These are phyloP conservation scores for Nakazawaea ambrosiae DNA, from an alignment of 805 yeast species.

Conservation along the genomic window DNA sequence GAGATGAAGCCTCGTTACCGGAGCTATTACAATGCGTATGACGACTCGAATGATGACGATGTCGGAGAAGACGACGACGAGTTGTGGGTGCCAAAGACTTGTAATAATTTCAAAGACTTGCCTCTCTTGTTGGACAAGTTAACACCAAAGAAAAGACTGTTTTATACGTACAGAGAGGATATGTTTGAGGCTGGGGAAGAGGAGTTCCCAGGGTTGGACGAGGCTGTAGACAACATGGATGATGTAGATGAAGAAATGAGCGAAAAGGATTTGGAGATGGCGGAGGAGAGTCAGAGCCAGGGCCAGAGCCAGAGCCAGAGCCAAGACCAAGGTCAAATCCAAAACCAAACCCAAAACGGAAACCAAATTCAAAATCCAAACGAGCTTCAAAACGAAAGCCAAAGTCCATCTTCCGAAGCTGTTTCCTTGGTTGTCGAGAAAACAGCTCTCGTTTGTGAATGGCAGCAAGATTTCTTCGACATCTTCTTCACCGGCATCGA, in stretches of 20 bases:
- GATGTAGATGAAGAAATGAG: constrained; percentile 3
- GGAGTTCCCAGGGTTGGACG: constrained; percentile 5
- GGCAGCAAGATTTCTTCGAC: constrained; percentile 44
- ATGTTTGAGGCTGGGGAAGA: constrained; percentile 1
- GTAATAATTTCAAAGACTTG: constrained; percentile 32
- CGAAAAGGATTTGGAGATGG: not conserved
- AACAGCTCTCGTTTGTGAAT: constrained; percentile 55
- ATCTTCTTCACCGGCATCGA: constrained; percentile 45
- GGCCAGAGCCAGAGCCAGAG: not conserved
- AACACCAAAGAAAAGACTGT: constrained; percentile 19
- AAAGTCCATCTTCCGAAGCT: constrained; percentile 1
- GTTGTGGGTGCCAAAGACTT: constrained; percentile 38
- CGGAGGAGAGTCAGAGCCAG: not conserved
- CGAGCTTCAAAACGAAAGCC: not conserved
- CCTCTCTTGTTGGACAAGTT: constrained; percentile 29
- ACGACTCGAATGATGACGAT: constrained; percentile 11
- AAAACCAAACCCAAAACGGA: not conserved
- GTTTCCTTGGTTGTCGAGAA: constrained; percentile 22
- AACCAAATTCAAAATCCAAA: constrained; percentile 11
- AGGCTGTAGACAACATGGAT: constrained; percentile 2
- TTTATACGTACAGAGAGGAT: constrained; percentile 23
- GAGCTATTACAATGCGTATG: constrained; percentile 11
- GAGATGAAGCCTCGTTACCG: constrained; percentile 17
- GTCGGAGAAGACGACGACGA: constrained; percentile 22
- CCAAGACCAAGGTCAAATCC: not conserved